Base-by-base conservation (phyloP, 1,284 basidiomycete genomes). In the Ganoderma multipileum region DNA sequence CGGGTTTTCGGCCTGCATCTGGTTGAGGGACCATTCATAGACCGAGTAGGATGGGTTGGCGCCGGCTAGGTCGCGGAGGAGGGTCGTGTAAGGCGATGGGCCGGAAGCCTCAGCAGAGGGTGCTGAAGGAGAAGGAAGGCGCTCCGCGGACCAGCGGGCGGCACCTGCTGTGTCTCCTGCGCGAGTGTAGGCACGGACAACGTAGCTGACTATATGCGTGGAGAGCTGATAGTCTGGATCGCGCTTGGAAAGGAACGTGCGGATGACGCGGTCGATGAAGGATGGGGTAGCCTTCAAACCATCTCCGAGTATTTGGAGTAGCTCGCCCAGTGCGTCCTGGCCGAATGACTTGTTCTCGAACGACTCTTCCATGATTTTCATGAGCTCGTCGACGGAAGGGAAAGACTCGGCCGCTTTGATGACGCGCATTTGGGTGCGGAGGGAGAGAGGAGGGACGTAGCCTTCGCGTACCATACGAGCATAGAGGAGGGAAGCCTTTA, bases 371-470 rank as follows among this genome's bases (percentile, higher is more conserved):
- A 84, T 59, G 3, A 68, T 47, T 0, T 65, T 69, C 8, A 79
- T 65, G 16, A 82, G 71, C 5, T 75, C 76, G 8, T 72, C 65
- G 38, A 76, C 64, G 9, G 61, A 66, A 36, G 67, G 72, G 20
- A 39, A 64, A 38, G 42, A 63, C 42, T 60, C 68, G 33, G 68
- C 68, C 16, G 76, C 70, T 69, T 75, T 73, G 57, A 84, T 75
- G 6, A 83, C 79, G 3, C 79, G 64, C 75, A 88, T 82, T 64
- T 80, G 81, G 7, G 84, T 80, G 64, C 83, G 80, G 12, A 85
- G 80, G 12, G 78, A 67, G 9, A 77, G 68, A 16, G 82, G 77
- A 0, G 82, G 79, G 2, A 82, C 60, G 63, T 83, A 78, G 9
- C 82, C 82, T 30, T 83, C 81, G 2, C 77, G 71, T 23, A 76